These are phyloP conservation scores for Handroanthus guayacan DNA, from an alignment of 257 asterid genomes.

Conservation along the genomic window DNA sequence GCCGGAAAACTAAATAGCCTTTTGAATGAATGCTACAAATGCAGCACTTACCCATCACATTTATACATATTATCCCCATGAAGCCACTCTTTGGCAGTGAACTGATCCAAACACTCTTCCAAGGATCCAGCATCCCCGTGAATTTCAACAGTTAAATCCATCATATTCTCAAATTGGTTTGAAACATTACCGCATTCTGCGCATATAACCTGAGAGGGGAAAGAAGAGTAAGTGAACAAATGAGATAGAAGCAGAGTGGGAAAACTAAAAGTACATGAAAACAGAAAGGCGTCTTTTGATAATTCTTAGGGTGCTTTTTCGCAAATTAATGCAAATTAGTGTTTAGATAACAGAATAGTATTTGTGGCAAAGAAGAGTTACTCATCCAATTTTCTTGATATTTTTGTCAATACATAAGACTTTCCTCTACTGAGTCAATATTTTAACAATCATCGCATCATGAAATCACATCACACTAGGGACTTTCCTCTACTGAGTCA, in stretches of 20 bases:
- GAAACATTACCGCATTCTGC: slow-evolving; percentile 84
- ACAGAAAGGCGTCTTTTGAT: slow-evolving; percentile 1
- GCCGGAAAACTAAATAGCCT: slow-evolving; percentile 6
- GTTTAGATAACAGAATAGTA: background rate
- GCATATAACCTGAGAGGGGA: slow-evolving; percentile 78
- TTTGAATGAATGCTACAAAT: slow-evolving; percentile 27
- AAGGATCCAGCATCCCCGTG: slow-evolving; percentile 95
- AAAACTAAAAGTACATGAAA: slow-evolving; percentile 14
- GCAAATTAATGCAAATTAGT: background rate
- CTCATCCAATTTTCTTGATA: background rate
- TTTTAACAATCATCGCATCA: background rate
- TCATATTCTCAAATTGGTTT: slow-evolving; percentile 91
- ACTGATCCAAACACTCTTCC: slow-evolving; percentile 97
- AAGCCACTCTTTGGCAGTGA: slow-evolving; percentile 90
- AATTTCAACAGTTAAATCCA: slow-evolving; percentile 99
- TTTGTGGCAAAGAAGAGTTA: slow-evolving; percentile 2
- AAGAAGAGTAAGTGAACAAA: slow-evolving; percentile 25
- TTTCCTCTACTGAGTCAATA: background rate
- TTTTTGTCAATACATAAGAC: background rate
- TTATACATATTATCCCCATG: slow-evolving; percentile 99
- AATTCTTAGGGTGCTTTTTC: background rate
- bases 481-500: background rate
- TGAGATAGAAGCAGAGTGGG: background rate
- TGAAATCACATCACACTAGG: background rate
- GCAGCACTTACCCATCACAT: slow-evolving; percentile 79